phyloP scores from a whole-genome alignment of 225 moss, liverwort and hornwort species.

The Polytrichum commune region DNA sequence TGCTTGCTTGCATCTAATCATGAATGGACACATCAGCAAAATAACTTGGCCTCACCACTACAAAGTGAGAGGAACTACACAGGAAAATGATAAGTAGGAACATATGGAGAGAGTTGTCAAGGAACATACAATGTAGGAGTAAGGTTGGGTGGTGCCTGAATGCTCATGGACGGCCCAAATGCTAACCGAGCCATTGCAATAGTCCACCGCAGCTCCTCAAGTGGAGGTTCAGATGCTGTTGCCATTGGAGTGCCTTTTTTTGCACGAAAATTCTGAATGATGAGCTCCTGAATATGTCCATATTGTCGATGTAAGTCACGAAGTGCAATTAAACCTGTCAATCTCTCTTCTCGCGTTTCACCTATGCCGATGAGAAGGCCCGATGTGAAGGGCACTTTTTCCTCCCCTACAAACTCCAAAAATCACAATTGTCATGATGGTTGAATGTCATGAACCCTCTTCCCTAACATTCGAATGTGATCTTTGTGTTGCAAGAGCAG shows the following conservation, averaged over 20 bases:
- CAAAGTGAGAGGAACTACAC: too few species aligned
- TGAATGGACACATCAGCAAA: too few species aligned
- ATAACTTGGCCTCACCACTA: too few species aligned
- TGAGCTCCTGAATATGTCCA: conserved; percentile 92
- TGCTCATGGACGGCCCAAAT: conserved; percentile 82
- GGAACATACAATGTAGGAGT: conserved; percentile 62
- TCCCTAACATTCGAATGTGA: too few species aligned
- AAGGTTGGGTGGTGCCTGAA: conserved; percentile 94
- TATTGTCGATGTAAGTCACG: conserved; percentile 60
- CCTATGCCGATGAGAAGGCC: conserved; percentile 89
- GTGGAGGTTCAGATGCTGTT: conserved; percentile 57
- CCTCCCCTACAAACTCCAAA: conserved; percentile 41
- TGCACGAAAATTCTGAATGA: conserved; percentile 89
- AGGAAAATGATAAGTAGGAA: not conserved
- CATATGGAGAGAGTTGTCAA: conserved; percentile 9
- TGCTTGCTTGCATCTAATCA: too few species aligned
- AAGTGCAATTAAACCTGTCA: conserved; percentile 64
- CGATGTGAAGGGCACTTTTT: conserved; percentile 82
- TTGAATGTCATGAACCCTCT: too few species aligned
- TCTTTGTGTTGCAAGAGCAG: too few species aligned
- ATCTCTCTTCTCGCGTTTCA: conserved; percentile 76
- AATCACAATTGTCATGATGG: not conserved
- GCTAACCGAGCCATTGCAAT: conserved; percentile 85
- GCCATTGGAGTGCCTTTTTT: conserved; percentile 89
- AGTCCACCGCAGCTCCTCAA: conserved; percentile 77